Percentiles rank a stretch among this genome's conserved stretches.
These are phyloP conservation scores for Colletotrichum limetticola DNA, from an alignment of 2,329 filamentous ascomycete genomes.

Conservation along the genomic window DNA sequence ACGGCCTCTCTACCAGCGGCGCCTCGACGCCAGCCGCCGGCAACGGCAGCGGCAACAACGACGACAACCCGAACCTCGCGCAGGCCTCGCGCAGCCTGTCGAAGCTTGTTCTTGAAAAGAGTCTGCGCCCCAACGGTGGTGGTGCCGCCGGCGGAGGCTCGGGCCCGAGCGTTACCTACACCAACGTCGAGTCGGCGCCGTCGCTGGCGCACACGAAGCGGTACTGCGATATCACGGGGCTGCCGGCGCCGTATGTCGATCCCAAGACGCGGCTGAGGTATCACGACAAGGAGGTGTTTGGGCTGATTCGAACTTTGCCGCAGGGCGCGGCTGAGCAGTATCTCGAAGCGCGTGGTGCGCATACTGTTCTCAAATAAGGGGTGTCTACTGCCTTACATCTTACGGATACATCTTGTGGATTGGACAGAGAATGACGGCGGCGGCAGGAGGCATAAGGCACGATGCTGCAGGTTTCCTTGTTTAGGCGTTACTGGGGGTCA, in stretches of 20 bases:
- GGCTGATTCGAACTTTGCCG: conserved; percentile 80
- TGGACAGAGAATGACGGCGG: neutral
- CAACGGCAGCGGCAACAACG: conserved; percentile 45
- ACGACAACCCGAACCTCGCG: conserved; percentile 76
- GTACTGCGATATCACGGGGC: conserved; percentile 95
- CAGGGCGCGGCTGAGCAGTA: conserved; percentile 89
- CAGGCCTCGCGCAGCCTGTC: conserved; percentile 89
- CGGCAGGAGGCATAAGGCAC: neutral
- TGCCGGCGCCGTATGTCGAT: conserved; percentile 91
- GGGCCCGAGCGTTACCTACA: conserved; percentile 86
- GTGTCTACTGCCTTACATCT: neutral
- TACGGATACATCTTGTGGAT: neutral
- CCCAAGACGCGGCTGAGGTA: conserved; percentile 95
- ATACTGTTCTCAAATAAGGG: conserved; percentile 87
- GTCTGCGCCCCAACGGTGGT: conserved; percentile 56
- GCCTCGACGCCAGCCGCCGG: conserved; percentile 65
- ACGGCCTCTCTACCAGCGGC: conserved; percentile 67
- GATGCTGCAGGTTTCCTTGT: neutral
- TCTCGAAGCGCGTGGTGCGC: conserved; percentile 88
- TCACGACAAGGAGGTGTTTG: conserved; percentile 92
- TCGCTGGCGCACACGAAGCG: conserved; percentile 85
- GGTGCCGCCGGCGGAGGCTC: conserved; percentile 47
- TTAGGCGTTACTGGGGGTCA: neutral
- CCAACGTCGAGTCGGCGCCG: conserved; percentile 95
- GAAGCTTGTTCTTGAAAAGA: conserved; percentile 90